Evolutionary conservation across 2,329 filamentous ascomycete species (phyloP).

Genomic region (Fusarium fujikuroi): DNA sequence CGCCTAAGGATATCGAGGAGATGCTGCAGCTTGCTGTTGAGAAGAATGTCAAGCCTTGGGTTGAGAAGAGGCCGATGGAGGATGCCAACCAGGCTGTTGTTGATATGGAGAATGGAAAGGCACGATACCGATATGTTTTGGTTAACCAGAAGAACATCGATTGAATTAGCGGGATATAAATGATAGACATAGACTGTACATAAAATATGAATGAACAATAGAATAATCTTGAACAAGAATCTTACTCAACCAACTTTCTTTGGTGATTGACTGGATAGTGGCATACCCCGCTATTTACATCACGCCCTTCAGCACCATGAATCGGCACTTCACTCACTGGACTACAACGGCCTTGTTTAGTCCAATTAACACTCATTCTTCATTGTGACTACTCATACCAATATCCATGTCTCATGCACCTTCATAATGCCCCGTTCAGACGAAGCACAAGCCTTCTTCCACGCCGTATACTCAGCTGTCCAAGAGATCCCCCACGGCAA

Average conservation of each 20-base stretch:
- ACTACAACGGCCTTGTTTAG: not conserved
- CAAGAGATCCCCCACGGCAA: constrained; percentile 85
- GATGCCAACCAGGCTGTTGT: constrained; percentile 65
- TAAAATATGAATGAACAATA: constrained; percentile 15
- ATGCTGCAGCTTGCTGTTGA: constrained; percentile 69
- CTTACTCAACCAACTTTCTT: not conserved
- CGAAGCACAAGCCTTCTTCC: constrained; percentile 79
- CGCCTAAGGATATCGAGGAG: constrained; percentile 65
- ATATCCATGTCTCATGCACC: rapidly evolving
- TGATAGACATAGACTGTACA: constrained; percentile 8
- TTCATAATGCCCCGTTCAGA: constrained; percentile 74
- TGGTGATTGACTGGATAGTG: constrained; percentile 5
- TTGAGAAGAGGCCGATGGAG: constrained; percentile 64
- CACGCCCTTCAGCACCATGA: constrained; percentile 6
- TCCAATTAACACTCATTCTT: too few relatives aligned
- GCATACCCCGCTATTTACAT: constrained; percentile 40
- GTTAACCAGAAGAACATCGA: constrained; percentile 52
- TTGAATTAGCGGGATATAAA: not conserved
- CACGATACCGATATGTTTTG: constrained; percentile 59
- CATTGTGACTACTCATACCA: rapidly evolving
- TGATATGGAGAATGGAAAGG: constrained; percentile 65
- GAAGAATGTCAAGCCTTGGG: constrained; percentile 67
- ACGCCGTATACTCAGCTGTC: constrained; percentile 82
- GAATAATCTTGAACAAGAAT: constrained; percentile 6
- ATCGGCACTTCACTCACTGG: not conserved